Evolutionary conservation across 139 green algal genomes (phyloP), one percentile per base, ranked within the genome.

Genomic region (Monoraphidium neglectum): DNA sequence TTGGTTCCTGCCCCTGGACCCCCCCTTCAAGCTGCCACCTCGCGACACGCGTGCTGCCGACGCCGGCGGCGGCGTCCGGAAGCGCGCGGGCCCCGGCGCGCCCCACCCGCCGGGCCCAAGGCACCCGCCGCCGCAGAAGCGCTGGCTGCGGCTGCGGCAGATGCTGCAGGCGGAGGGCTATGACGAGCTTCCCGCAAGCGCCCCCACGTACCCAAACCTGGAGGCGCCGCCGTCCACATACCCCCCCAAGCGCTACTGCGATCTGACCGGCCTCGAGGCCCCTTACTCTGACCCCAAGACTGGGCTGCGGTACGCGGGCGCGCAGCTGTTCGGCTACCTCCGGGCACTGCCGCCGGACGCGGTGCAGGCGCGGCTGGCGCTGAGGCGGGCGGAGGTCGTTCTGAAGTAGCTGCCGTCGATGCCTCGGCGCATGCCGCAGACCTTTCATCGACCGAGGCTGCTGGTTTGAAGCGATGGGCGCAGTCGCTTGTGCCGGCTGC

Each of bases 161-260:
- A 69, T 88, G 4, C 35, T 90, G 23, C 82, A 83, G 28, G 64
- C 67, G 30, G 82, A 89, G 40, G 80, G 82, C 64, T 84, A 83
- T 43, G 54, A 79, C 36, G n/a, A 63, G 28, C 74, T 84, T 40
- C 83, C 83, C 28, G 67, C 69, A 28, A 32, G 70, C 6, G 64
- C 68, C n/a, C 76, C 80, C 23, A 90, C 78, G 6, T 90, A 92
- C 37, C 78, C 82, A 5, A 91, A 68, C 56, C 76, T 91, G 4
- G 86, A 91, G 35, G 82, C 86, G 40, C 86, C 86, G 23, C 86
- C 86, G 0, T 90, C 86, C 38, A 82, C 86, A 62, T 92, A 92
- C 33, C 86, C 86, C n/a, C 28, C 82, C 24, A 92, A 92, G 72
- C 81, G 84, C 36, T 91, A 92, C 86, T 91, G 86, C 68, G 86